Evolutionary conservation across 768 basidiomycete species (phyloP).

Genomic region (Kwoniella bestiolae): DNA sequence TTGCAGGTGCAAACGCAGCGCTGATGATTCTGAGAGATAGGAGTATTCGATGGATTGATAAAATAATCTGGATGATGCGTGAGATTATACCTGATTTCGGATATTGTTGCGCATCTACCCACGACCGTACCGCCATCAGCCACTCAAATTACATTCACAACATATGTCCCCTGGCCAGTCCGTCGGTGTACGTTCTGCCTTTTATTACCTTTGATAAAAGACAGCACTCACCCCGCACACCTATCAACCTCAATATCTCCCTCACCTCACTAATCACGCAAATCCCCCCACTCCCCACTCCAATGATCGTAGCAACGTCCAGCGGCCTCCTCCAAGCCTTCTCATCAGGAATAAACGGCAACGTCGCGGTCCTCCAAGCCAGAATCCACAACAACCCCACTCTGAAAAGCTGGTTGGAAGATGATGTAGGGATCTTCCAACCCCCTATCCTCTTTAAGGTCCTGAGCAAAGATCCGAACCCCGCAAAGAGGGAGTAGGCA

Average conservation of each 20-base stretch:
- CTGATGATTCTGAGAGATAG: conserved; percentile 7
- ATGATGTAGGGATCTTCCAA: neutral
- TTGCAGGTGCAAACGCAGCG: neutral
- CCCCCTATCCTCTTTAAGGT: conserved; percentile 3
- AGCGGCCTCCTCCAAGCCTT: conserved; percentile 5
- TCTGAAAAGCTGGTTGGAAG: neutral
- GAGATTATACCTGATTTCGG: conserved; percentile 1
- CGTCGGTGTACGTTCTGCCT: too few species aligned
- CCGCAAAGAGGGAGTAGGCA: conserved; percentile 4
- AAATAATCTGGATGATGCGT: neutral
- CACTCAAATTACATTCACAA: neutral
- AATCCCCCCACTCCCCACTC: neutral
- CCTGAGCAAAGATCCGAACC: neutral
- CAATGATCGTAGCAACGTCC: conserved; percentile 5
- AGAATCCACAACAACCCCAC: neutral
- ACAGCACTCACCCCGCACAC: neutral
- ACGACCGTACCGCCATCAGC: neutral
- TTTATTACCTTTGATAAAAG: too few species aligned
- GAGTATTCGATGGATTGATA: conserved; percentile 16
- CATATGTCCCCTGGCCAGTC: too few species aligned
- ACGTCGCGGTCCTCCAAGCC: conserved; percentile 2
- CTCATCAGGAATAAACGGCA: conserved; percentile 1
- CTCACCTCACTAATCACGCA: conserved; percentile 2
- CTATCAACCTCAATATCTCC: neutral
- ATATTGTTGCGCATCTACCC: neutral